Evolutionary conservation across 2,329 filamentous ascomycete species (phyloP).

Genomic region (Venturia aucupariae): DNA sequence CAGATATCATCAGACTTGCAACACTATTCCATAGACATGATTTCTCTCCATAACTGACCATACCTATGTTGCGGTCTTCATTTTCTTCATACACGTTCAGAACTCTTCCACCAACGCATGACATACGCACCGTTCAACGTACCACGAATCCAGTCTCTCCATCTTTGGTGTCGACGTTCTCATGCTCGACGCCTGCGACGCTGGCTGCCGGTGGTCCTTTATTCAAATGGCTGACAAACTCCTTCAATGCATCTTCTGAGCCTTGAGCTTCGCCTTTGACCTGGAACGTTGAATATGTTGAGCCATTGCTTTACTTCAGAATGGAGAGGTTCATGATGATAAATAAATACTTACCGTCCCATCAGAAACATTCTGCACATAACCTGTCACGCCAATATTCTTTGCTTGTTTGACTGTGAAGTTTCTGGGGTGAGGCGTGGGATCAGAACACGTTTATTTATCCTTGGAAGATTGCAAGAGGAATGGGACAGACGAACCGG

Average conservation of each 20-base stretch:
- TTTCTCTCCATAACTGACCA: background rate
- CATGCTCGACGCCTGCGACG: conserved; percentile 65
- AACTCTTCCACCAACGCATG: background rate
- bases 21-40: background rate
- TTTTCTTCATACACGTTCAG: background rate
- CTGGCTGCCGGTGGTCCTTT: conserved; percentile 62
- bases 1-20: background rate
- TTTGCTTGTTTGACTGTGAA: conserved; percentile 37
- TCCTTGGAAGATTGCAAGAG: too few relatives aligned
- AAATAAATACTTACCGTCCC: conserved; percentile 29
- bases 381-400: conserved; percentile 36
- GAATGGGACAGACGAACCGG: conserved; percentile 26
- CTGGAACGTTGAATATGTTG: conserved; percentile 35
- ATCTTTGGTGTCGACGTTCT: conserved; percentile 54
- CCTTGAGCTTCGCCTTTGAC: conserved; percentile 89
- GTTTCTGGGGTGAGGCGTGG: conserved; percentile 21
- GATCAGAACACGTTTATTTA: background rate
- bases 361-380: conserved; percentile 37
- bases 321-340: background rate
- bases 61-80: background rate
- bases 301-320: background rate
- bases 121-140: background rate
- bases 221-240: conserved; percentile 66
- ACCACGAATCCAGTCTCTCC: conserved; percentile 56
- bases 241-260: conserved; percentile 50